A percentile compares a stretch with the other conserved stretches of the same genome.
phyloP scores from a whole-genome alignment of 1,139 yeast species.

The Pneumocystis murina region DNA sequence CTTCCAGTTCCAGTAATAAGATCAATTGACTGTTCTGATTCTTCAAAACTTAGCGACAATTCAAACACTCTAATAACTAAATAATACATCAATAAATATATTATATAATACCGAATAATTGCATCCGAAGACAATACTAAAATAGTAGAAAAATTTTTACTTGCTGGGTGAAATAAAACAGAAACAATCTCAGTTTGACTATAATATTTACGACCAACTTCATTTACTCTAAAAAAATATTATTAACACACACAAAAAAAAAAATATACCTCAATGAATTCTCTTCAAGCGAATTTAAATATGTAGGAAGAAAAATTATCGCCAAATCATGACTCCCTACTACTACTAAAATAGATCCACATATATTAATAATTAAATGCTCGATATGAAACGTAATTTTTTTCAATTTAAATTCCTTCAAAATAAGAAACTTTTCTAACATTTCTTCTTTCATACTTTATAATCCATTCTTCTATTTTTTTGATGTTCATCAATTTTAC shows the following conservation, averaged over 20 bases:
- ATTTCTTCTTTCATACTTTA: background rate
- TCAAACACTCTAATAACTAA: slow-evolving; percentile 5
- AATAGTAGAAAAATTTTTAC: slow-evolving; percentile 4
- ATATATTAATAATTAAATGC: background rate
- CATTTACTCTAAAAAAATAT: background rate
- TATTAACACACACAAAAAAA: background rate
- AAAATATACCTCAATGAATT: background rate
- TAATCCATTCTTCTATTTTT: slow-evolving; percentile 1
- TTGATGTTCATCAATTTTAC: background rate
- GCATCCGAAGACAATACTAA: slow-evolving; percentile 7
- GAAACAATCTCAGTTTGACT: background rate
- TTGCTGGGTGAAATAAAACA: slow-evolving; percentile 7
- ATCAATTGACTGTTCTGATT: slow-evolving; percentile 8
- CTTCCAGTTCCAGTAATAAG: slow-evolving; percentile 1
- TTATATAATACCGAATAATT: background rate
- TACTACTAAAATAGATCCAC: background rate
- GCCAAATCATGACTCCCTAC: background rate
- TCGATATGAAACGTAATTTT: background rate
- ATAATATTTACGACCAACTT: slow-evolving; percentile 1
- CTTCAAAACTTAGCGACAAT: slow-evolving; percentile 5
- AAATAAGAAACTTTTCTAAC: background rate
- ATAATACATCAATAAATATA: background rate
- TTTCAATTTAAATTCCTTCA: slow-evolving; percentile 1
- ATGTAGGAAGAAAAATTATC: background rate
- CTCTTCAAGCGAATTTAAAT: slow-evolving; percentile 3